A percentile compares a stretch with the other conserved stretches of the same genome.
These are phyloP conservation scores for Rhododendron molle DNA, from an alignment of 148 eudicot species.

Conservation along the genomic window DNA sequence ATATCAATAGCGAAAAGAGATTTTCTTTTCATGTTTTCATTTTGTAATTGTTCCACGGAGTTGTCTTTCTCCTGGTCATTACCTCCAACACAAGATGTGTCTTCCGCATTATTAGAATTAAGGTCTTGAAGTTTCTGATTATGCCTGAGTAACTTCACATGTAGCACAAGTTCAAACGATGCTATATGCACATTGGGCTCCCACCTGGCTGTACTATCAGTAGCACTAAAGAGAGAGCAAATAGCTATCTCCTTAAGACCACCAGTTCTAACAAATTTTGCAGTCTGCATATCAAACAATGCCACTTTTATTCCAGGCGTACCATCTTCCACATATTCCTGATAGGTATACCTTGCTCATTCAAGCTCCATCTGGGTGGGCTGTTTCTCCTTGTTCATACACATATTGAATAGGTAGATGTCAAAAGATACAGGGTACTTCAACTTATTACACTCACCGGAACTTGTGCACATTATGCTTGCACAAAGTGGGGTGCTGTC, in stretches of 20 bases:
- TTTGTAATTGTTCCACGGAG: slow-evolving; percentile 27
- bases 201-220: slow-evolving; percentile 74
- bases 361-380: slow-evolving; percentile 83
- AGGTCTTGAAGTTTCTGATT: slow-evolving; percentile 53
- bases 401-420: slow-evolving; percentile 62
- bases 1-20: slow-evolving; percentile 88
- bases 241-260: slow-evolving; percentile 78
- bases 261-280: slow-evolving; percentile 82
- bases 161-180: slow-evolving; percentile 63
- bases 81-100: slow-evolving; percentile 21
- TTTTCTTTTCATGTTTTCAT: slow-evolving; percentile 61
- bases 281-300: slow-evolving; percentile 81
- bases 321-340: slow-evolving; percentile 58
- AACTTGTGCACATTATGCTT: slow-evolving; percentile 49
- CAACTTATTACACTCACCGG: slow-evolving; percentile 52
- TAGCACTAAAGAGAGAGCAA: slow-evolving; percentile 95
- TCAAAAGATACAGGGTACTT: slow-evolving; percentile 75
- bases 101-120: slow-evolving; percentile 22
- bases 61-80: slow-evolving; percentile 33
- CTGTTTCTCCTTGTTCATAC: slow-evolving; percentile 81
- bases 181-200: slow-evolving; percentile 92
- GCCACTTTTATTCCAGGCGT: slow-evolving; percentile 55
- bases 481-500: slow-evolving; percentile 80
- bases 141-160: slow-evolving; percentile 56
- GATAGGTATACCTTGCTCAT: slow-evolving; percentile 80